Percentiles rank a stretch among this genome's conserved stretches.
These are phyloP conservation scores for Aspergillus sp. DNA, from an alignment of 2,329 filamentous ascomycete species.

Conservation along the genomic window DNA sequence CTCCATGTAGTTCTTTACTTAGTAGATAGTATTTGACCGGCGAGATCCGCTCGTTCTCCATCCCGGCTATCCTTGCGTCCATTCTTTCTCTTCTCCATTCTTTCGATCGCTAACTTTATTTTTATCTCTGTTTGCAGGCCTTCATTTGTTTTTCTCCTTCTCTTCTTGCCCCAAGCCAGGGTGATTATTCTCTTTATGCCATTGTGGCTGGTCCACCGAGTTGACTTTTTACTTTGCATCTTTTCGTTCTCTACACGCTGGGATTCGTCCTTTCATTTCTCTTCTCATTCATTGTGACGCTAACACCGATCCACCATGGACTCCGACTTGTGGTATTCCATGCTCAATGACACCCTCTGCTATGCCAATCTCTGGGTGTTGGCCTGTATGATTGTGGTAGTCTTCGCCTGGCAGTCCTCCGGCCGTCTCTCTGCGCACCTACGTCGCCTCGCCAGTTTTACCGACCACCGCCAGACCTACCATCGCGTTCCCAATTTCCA, in stretches of 20 bases:
- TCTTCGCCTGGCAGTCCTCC: conserved; percentile 7
- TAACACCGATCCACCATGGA: neutral
- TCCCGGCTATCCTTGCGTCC: neutral
- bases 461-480: neutral
- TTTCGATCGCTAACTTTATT: neutral
- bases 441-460: neutral
- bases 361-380: conserved; percentile 6
- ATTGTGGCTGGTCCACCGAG: neutral
- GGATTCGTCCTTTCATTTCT: neutral
- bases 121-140: neutral
- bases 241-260: neutral
- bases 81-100: neutral
- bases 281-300: no score
- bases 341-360: conserved; percentile 8
- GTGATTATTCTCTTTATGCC: neutral
- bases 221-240: neutral
- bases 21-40: neutral
- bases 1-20: neutral
- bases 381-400: conserved; percentile 1
- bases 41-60: neutral
- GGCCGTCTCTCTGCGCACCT: neutral
- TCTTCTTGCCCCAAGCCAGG: neutral
- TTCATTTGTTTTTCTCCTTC: neutral
- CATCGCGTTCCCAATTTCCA: neutral
- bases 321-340: conserved; percentile 1